A percentile compares a stretch with the other conserved stretches of the same genome.
These are phyloP conservation scores for Penicillium sp. DNA, from an alignment of 2,329 filamentous ascomycete species.

Conservation along the genomic window DNA sequence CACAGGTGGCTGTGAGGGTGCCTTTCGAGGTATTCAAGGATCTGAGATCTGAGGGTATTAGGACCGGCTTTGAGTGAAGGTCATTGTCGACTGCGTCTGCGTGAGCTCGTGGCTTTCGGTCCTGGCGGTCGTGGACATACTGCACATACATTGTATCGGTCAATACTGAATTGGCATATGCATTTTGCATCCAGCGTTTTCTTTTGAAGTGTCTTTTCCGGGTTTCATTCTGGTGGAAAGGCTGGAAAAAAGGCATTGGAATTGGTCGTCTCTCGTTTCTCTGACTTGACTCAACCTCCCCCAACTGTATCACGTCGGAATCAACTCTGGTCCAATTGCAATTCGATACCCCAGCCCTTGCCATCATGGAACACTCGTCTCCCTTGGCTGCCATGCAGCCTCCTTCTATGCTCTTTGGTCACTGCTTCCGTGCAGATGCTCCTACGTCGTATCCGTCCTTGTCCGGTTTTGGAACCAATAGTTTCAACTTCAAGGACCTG, in stretches of 20 bases:
- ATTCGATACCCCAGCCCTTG: constrained; percentile 14
- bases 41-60: constrained; percentile 3
- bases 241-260: not conserved
- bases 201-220: not conserved
- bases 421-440: constrained; percentile 66
- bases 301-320: constrained; percentile 24
- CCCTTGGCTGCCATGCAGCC: constrained; percentile 92
- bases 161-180: not conserved
- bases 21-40: constrained; percentile 18
- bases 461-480: constrained; percentile 65
- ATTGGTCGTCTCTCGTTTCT: constrained; percentile 6
- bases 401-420: constrained; percentile 64
- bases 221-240: not conserved
- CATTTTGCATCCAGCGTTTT: constrained; percentile 2
- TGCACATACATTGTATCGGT: not conserved
- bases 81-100: not conserved
- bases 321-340: constrained; percentile 17
- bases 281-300: not conserved
- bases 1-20: constrained; percentile 27
- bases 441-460: constrained; percentile 60
- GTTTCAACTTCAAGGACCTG: constrained; percentile 77
- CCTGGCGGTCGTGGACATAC: constrained; percentile 4
- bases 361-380: constrained; percentile 85
- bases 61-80: not conserved
- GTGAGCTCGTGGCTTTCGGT: not conserved